Evolutionary conservation across 495 filamentous ascomycete species (phyloP).

Genomic region (Aspergillus ellipticus): DNA sequence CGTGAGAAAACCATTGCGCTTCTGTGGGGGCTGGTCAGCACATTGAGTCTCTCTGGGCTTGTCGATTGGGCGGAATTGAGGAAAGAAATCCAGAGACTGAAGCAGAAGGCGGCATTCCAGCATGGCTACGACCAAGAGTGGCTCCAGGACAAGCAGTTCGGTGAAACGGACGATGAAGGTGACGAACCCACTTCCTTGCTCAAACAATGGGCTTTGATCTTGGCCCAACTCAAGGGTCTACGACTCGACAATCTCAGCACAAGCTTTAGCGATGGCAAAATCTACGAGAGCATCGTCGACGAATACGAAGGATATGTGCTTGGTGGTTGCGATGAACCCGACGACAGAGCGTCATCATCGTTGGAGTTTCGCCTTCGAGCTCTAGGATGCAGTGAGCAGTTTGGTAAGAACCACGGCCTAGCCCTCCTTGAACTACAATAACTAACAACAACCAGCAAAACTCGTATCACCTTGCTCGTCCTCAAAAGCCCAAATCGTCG

Average conservation of each 20-base stretch:
- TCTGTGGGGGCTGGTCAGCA: conserved; percentile 58
- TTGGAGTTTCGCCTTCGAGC: conserved; percentile 27
- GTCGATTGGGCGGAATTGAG: conserved; percentile 53
- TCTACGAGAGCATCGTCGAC: conserved; percentile 56
- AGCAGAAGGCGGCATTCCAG: conserved; percentile 23
- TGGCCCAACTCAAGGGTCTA: conserved; percentile 46
- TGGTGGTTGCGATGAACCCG: not conserved
- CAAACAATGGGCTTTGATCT: conserved; percentile 50
- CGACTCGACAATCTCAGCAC: conserved; percentile 55
- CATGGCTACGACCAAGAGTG: conserved; percentile 17
- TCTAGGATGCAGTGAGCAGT: conserved; percentile 40
- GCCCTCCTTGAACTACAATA: not conserved
- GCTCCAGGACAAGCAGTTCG: conserved; percentile 16
- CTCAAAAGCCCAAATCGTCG: conserved; percentile 36
- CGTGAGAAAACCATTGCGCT: conserved; percentile 64
- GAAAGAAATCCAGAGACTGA: conserved; percentile 48
- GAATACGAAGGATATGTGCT: conserved; percentile 49
- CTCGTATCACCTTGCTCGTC: conserved; percentile 34
- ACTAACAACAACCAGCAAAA: conserved; percentile 24
- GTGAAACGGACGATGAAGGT: conserved; percentile 19
- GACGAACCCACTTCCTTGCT: conserved; percentile 42
- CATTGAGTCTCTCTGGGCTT: conserved; percentile 51
- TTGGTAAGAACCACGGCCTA: conserved; percentile 32
- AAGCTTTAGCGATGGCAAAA: conserved; percentile 53
- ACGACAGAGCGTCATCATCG: conserved; percentile 3